These are phyloP conservation scores for Yamadazyma sp. DNA, from an alignment of 805 yeast genomes.

Conservation along the genomic window DNA sequence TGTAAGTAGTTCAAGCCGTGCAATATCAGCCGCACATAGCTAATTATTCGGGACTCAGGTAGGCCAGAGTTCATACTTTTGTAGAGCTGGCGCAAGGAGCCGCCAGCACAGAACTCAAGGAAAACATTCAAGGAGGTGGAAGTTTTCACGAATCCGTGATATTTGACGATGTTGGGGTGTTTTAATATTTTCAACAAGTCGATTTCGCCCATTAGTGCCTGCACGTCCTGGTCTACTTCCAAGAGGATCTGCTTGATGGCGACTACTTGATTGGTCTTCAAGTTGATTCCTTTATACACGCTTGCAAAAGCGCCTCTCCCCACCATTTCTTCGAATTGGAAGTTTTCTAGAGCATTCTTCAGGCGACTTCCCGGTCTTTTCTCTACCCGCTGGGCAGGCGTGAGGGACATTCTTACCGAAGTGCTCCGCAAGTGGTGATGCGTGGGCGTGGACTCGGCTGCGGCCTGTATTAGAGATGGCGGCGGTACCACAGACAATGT, in stretches of 20 bases:
- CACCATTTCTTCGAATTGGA: conserved; percentile 57
- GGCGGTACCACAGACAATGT: neutral
- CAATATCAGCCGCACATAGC: conserved; percentile 54
- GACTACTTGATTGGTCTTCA: conserved; percentile 62
- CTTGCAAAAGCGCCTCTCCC: conserved; percentile 93
- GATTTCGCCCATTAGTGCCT: conserved; percentile 62
- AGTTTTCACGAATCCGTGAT: conserved; percentile 65
- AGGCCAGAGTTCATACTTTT: conserved; percentile 49
- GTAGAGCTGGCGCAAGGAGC: conserved; percentile 58
- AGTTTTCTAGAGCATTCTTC: conserved; percentile 46
- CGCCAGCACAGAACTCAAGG: conserved; percentile 62
- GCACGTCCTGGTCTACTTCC: conserved; percentile 46
- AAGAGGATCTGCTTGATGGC: conserved; percentile 80
- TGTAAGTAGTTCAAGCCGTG: conserved; percentile 65
- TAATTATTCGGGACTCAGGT: conserved; percentile 52
- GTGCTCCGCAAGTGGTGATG: conserved; percentile 21
- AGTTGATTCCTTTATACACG: conserved; percentile 74
- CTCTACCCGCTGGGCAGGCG: conserved; percentile 55
- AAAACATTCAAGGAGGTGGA: conserved; percentile 54
- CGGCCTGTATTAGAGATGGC: neutral
- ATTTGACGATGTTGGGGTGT: conserved; percentile 66
- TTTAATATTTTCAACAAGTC: conserved; percentile 61
- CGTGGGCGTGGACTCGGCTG: conserved; percentile 18
- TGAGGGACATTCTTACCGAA: conserved; percentile 41
- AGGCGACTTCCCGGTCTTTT: conserved; percentile 39